Percentiles rank a stretch among this genome's conserved stretches.
Conservation (phyloP, 2,329 filamentous ascomycete genomes). For the Colletotrichum viniferum region DNA sequence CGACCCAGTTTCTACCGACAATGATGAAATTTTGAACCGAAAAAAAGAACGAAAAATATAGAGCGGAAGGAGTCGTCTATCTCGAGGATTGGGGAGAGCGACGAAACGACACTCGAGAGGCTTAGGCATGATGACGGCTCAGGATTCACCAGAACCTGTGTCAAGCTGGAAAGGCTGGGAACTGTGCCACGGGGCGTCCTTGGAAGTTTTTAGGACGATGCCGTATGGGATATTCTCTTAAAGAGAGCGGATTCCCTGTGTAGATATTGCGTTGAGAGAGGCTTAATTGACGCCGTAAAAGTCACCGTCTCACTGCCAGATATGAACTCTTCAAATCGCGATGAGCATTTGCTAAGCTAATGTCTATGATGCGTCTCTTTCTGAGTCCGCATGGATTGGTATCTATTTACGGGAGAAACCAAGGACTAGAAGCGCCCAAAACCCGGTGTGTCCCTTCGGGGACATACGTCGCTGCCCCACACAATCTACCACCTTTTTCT, state of each 20-base stretch:
- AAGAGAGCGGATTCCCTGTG: background rate
- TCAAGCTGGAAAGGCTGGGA: background rate
- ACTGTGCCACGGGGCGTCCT: background rate
- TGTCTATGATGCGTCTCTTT: background rate
- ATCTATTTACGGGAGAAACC: conserved; percentile 10
- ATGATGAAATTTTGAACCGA: background rate
- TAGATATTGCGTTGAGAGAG: conserved; percentile 6
- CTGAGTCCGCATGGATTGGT: conserved; percentile 1
- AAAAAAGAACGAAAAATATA: background rate
- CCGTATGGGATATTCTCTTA: background rate
- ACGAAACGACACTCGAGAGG: background rate
- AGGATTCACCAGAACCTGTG: background rate
- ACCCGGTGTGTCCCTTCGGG: background rate
- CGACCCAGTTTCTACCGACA: background rate
- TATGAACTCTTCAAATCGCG: background rate
- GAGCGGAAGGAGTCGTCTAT: too few relatives aligned
- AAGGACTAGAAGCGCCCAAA: background rate
- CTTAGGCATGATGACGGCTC: background rate
- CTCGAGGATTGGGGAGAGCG: background rate
- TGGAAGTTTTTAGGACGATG: background rate
- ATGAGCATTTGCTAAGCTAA: background rate
- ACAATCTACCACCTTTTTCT: background rate
- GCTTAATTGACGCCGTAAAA: conserved; percentile 17
- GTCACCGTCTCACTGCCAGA: background rate
- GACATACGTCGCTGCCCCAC: background rate